Conservation (phyloP, 2,329 filamentous ascomycete species). For the Beauveria sp. region DNA sequence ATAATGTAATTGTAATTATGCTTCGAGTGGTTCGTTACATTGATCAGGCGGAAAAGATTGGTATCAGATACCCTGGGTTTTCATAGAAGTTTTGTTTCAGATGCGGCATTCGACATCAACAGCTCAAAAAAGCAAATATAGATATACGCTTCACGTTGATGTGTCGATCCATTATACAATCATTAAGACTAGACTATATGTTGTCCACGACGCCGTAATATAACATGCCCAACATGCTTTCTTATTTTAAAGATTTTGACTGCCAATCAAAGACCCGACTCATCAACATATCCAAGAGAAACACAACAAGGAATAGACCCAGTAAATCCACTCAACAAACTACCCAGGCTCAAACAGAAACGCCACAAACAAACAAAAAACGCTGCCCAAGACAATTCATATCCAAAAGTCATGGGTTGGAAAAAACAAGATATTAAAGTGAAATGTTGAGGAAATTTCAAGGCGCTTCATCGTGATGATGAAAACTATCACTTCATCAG, state of each 20-base stretch:
- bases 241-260: neutral
- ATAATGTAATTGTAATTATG: neutral
- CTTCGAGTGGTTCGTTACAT: neutral
- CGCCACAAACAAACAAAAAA: neutral
- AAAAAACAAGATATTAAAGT: neutral
- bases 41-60: neutral
- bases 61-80: constrained; percentile 8
- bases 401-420: neutral
- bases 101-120: neutral
- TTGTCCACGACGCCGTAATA: neutral
- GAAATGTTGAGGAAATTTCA: neutral
- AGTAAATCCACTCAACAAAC: neutral
- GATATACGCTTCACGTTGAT: neutral
- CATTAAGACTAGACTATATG: neutral
- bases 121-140: neutral
- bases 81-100: neutral
- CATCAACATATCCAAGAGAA: neutral
- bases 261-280: neutral
- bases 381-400: neutral
- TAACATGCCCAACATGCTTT: neutral
- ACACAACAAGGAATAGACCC: neutral
- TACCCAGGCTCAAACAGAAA: neutral
- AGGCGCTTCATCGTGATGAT: neutral
- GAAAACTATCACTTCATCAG: constrained; percentile 12
- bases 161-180: constrained; percentile 1